Conservation (phyloP, 352 stramenopile genomes). For the Globisporangium perplexum region DNA sequence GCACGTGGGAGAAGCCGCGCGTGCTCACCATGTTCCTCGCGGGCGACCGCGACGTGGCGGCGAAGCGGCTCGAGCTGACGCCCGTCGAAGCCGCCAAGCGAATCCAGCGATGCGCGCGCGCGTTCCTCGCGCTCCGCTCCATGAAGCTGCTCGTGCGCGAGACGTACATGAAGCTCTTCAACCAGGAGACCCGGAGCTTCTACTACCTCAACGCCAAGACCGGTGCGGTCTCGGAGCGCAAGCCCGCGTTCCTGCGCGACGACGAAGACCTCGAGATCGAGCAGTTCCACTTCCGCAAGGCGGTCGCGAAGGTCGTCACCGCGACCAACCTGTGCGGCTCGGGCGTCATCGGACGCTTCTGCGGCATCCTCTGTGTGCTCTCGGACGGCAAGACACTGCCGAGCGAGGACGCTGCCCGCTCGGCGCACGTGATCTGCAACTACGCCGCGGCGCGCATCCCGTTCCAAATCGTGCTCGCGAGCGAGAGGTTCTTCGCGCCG, state of each 20-base stretch:
- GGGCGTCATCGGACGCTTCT: conserved; percentile 43
- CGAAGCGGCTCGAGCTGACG: conserved; percentile 13
- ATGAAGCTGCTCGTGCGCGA: conserved; percentile 48
- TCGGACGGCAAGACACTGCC: conserved; percentile 43
- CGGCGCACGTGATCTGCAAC: conserved; percentile 46
- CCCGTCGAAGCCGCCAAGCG: conserved; percentile 29
- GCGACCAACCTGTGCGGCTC: conserved; percentile 37
- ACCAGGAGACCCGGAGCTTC: conserved; percentile 35
- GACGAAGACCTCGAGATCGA: conserved; percentile 55
- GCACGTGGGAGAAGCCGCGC: conserved; percentile 45
- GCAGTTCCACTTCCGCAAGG: conserved; percentile 56
- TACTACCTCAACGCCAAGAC: conserved; percentile 67
- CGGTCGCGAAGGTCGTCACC: conserved; percentile 52
- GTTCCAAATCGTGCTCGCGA: conserved; percentile 40
- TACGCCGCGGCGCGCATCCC: conserved; percentile 32
- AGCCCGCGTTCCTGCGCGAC: conserved; percentile 44
- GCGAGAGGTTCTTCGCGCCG: conserved; percentile 41
- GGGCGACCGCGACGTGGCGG: conserved; percentile 10
- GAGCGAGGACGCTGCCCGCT: conserved; percentile 25
- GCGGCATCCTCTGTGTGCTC: conserved; percentile 42
- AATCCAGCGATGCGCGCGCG: conserved; percentile 42
- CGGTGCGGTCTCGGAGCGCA: conserved; percentile 28
- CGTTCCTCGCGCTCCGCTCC: conserved; percentile 27
- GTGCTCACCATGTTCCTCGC: conserved; percentile 40
- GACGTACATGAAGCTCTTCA: conserved; percentile 77